phyloP scores from a whole-genome alignment of 75 land plant genomes.

The Pseudotsuga menziesii region DNA sequence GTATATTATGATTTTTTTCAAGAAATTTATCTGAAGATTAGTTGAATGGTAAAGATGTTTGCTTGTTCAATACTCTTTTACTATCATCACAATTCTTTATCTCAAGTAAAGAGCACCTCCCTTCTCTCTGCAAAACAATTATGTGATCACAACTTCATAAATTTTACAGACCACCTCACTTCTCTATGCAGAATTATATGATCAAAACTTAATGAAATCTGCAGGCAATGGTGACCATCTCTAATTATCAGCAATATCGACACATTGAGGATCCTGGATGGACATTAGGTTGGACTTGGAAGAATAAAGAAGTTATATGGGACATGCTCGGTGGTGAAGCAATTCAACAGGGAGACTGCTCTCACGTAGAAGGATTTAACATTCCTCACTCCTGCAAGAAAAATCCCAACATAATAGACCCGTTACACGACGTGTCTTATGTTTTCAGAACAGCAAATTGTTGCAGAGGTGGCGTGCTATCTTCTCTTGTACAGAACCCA shows the following conservation, averaged over 20 bases:
- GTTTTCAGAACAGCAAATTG: slow-evolving; percentile 8
- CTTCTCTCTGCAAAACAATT: too few relatives aligned
- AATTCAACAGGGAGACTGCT: slow-evolving; percentile 53
- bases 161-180: too few relatives aligned
- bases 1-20: too few relatives aligned
- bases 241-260: slow-evolving; percentile 55
- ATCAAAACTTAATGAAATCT: not conserved
- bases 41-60: not conserved
- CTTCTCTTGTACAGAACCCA: slow-evolving; percentile 50
- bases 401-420: slow-evolving; percentile 43
- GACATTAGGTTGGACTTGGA: slow-evolving; percentile 64
- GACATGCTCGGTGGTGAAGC: slow-evolving; percentile 50
- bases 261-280: slow-evolving; percentile 71
- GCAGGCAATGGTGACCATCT: slow-evolving; percentile 45
- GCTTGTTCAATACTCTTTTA: not conserved
- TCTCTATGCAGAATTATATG: not conserved
- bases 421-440: slow-evolving; percentile 23
- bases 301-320: slow-evolving; percentile 49
- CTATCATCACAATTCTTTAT: too few relatives aligned
- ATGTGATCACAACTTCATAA: too few relatives aligned
- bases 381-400: slow-evolving; percentile 54
- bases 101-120: too few relatives aligned
- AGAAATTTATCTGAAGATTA: not conserved
- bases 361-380: slow-evolving; percentile 13
- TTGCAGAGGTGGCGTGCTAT: slow-evolving; percentile 36